phyloP scores from a whole-genome alignment of 1,284 basidiomycete species.

The Acaromyces ingoldii region DNA sequence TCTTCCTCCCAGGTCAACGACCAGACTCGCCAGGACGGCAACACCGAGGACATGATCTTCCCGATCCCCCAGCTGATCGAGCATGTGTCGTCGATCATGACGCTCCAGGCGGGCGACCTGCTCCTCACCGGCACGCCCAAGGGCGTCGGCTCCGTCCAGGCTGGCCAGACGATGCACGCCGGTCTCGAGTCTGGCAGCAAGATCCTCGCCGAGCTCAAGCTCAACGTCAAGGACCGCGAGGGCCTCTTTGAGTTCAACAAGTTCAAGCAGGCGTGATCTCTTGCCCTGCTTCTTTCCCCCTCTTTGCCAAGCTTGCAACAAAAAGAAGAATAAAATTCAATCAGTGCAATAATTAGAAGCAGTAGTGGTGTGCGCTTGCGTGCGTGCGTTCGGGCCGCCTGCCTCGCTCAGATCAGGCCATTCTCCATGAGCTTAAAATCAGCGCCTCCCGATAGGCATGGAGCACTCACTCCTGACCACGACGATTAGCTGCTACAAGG shows the following conservation, averaged over 20 bases:
- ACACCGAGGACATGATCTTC: slow-evolving; percentile 88
- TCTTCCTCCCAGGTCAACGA: slow-evolving; percentile 83
- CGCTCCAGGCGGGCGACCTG: slow-evolving; percentile 67
- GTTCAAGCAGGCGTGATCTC: too few relatives aligned
- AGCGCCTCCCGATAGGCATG: too few relatives aligned
- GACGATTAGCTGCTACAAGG: too few relatives aligned
- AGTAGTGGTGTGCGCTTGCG: too few relatives aligned
- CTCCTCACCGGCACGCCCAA: slow-evolving; percentile 65
- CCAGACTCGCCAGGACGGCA: slow-evolving; percentile 73
- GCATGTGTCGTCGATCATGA: slow-evolving; percentile 92
- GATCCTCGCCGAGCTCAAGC: slow-evolving; percentile 62
- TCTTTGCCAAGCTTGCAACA: too few relatives aligned
- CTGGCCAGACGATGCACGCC: slow-evolving; percentile 76
- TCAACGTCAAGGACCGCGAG: slow-evolving; percentile 55
- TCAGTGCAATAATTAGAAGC: too few relatives aligned
- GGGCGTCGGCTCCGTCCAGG: slow-evolving; percentile 73
- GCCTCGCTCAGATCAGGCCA: too few relatives aligned
- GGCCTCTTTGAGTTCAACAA: background rate
- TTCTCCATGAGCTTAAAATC: too few relatives aligned
- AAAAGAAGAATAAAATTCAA: too few relatives aligned
- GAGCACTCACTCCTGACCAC: too few relatives aligned
- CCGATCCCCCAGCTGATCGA: slow-evolving; percentile 81
- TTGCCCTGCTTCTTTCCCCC: too few relatives aligned
- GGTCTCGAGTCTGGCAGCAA: slow-evolving; percentile 64
- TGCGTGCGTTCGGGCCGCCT: too few relatives aligned